A percentile compares a stretch with the other conserved stretches of the same genome.
Evolutionary conservation across 306 rosid genomes (phyloP).

Genomic region (Leucaena leucocephala): DNA sequence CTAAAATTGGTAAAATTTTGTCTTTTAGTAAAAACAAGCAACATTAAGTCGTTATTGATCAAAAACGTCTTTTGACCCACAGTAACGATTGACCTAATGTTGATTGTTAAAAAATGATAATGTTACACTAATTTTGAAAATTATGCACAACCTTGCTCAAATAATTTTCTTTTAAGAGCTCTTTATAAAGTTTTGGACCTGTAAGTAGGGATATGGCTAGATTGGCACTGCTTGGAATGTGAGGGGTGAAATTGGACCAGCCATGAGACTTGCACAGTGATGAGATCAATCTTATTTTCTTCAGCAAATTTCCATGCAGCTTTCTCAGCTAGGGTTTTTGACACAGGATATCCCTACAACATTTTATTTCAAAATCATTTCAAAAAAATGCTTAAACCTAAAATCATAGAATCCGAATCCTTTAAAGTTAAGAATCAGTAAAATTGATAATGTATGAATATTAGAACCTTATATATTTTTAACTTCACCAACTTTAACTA

Average conservation of each 20-base stretch:
- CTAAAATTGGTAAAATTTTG: too few relatives aligned
- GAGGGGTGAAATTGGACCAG: conserved; percentile 72
- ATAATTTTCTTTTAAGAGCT: too few relatives aligned
- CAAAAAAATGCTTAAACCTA: background rate
- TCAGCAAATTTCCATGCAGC: conserved; percentile 78
- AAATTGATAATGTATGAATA: background rate
- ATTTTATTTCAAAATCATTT: background rate
- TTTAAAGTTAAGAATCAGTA: background rate
- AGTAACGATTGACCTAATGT: too few relatives aligned
- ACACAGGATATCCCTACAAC: conserved; percentile 75
- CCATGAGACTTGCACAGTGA: conserved; percentile 69
- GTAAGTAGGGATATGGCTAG: conserved; percentile 57
- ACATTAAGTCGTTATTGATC: too few relatives aligned
- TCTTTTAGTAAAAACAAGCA: too few relatives aligned
- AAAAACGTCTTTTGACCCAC: too few relatives aligned
- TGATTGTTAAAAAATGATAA: too few relatives aligned
- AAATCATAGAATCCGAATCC: background rate
- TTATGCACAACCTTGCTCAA: too few relatives aligned
- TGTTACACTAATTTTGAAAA: background rate
- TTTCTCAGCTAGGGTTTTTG: conserved; percentile 78
- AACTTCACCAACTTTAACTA: background rate
- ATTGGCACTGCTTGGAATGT: conserved; percentile 61
- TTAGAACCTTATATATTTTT: background rate
- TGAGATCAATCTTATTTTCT: conserved; percentile 68
- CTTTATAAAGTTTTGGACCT: conserved; percentile 43